A percentile compares a stretch with the other conserved stretches of the same genome.
phyloP scores from a whole-genome alignment of 176 grass and related monocot species.

The Raddia guianensis region DNA sequence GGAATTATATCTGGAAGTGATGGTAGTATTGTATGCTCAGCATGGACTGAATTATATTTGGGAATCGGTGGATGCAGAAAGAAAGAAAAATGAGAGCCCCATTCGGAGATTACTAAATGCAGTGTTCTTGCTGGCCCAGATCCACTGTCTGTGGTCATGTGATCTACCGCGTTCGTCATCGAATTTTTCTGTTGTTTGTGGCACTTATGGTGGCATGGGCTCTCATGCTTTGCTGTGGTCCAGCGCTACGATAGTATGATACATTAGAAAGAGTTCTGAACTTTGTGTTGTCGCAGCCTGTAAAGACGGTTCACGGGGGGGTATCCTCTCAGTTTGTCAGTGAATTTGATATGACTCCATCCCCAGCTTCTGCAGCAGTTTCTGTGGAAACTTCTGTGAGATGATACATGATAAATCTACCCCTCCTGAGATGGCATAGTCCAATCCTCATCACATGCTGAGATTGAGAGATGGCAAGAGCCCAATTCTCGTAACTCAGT shows the following conservation, averaged over 20 bases:
- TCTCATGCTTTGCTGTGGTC: slow-evolving; percentile 29
- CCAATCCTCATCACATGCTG: background rate
- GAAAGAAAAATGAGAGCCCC: background rate
- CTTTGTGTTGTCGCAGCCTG: slow-evolving; percentile 15
- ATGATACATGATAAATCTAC: background rate
- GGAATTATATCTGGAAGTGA: background rate
- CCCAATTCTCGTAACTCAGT: background rate
- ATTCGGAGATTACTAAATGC: slow-evolving; percentile 1
- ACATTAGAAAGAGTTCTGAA: slow-evolving; percentile 19
- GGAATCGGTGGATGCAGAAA: slow-evolving; percentile 5
- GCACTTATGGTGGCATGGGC: slow-evolving; percentile 10
- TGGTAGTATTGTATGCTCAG: background rate
- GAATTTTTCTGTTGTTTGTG: slow-evolving; percentile 33
- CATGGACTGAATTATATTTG: background rate
- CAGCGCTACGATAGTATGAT: slow-evolving; percentile 32
- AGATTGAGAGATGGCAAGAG: background rate
- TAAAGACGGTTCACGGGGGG: slow-evolving; percentile 9
- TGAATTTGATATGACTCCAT: background rate
- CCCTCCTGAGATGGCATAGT: background rate
- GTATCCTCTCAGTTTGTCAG: slow-evolving; percentile 6
- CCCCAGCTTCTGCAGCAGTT: background rate
- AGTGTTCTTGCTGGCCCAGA: slow-evolving; percentile 38
- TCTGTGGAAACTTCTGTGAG: background rate
- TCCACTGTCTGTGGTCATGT: slow-evolving; percentile 31
- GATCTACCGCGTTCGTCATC: slow-evolving; percentile 19